phyloP scores from a whole-genome alignment of 495 filamentous ascomycete species.

The Thermochaetoides thermophila region DNA sequence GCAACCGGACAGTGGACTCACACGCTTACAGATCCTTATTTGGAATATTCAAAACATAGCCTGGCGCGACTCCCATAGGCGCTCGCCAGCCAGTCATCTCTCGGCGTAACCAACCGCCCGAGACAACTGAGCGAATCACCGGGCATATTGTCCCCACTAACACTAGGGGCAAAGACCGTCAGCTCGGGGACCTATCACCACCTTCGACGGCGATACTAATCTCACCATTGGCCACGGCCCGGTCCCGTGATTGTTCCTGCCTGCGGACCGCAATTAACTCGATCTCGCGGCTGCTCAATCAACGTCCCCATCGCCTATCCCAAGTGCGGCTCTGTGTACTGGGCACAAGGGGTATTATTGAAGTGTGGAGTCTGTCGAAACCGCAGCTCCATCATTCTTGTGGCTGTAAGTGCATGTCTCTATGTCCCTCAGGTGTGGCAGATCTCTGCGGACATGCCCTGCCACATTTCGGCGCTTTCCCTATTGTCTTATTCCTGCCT shows the following conservation, averaged over 20 bases:
- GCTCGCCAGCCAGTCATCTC: no score
- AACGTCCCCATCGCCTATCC: conserved; percentile 9
- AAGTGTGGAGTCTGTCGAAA: conserved; percentile 4
- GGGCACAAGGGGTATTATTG: conserved; percentile 3
- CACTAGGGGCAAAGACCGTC: conserved; percentile 23
- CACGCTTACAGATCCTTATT: no score
- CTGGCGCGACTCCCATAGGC: no score
- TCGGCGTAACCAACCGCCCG: no score
- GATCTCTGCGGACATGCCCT: no score
- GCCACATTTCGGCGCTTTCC: no score
- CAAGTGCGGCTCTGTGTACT: conserved; percentile 11
- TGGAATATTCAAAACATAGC: no score
- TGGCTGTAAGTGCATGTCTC: conserved; percentile 15
- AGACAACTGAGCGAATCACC: no score
- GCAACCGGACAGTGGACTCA: no score
- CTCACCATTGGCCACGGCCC: conserved; percentile 28
- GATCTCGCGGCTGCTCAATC: conserved; percentile 25
- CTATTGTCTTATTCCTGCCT: no score
- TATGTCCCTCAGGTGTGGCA: conserved; percentile 6
- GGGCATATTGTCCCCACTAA: conserved; percentile 18
- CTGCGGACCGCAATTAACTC: conserved; percentile 34
- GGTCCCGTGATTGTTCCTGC: conserved; percentile 34
- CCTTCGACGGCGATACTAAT: conserved; percentile 19
- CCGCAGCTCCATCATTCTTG: conserved; percentile 6
- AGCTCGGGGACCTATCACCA: conserved; percentile 32